These are phyloP conservation scores for Thymus mandschuricus DNA, from an alignment of 257 asterid genomes.

Conservation along the genomic window DNA sequence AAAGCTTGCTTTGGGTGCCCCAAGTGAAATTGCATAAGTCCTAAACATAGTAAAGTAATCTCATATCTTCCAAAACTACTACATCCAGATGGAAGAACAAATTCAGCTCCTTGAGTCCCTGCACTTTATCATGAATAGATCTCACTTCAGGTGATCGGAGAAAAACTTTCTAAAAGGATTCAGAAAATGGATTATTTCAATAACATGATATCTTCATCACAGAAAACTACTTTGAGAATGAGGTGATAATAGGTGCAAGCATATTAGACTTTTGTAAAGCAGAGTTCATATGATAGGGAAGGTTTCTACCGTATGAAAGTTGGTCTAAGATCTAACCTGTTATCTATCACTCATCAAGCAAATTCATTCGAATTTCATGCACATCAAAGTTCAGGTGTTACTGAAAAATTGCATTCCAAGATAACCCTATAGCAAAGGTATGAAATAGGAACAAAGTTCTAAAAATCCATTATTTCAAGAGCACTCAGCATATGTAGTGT, in stretches of 20 bases:
- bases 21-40: conserved; percentile 94
- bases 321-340: not conserved
- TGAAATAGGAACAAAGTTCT: not conserved
- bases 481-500: not conserved
- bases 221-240: not conserved
- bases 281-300: not conserved
- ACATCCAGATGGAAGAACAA: conserved; percentile 62
- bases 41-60: conserved; percentile 84
- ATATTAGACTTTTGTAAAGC: not conserved
- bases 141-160: conserved; percentile 40
- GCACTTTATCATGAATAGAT: conserved; percentile 74
- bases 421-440: conserved; percentile 1
- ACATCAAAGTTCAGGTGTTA: not conserved
- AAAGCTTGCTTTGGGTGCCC: conserved; percentile 95
- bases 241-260: not conserved
- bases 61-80: conserved; percentile 82
- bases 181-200: too few relatives aligned
- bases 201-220: not conserved
- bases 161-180: conserved; percentile 12
- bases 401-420: conserved; percentile 3
- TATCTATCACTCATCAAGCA: not conserved
- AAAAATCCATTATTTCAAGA: not conserved
- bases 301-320: not conserved
- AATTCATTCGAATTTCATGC: not conserved
- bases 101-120: conserved; percentile 96